Conservation (phyloP, 2,329 filamentous ascomycete species). For the Fusarium piperis region DNA sequence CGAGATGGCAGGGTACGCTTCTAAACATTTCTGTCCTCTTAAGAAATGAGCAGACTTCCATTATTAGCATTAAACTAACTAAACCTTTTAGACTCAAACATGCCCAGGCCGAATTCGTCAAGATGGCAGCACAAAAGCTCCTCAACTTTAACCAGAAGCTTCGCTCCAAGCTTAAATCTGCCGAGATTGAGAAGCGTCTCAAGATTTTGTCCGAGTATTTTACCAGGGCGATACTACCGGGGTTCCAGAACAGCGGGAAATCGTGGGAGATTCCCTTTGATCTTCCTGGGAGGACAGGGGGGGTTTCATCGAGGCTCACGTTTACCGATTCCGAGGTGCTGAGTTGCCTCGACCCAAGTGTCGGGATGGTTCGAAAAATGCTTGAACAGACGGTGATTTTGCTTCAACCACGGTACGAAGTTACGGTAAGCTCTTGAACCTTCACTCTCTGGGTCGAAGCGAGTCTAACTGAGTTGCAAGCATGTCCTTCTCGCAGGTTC, state of each 20-base stretch:
- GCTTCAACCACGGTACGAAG: background rate
- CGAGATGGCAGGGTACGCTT: constrained; percentile 8
- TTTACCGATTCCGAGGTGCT: constrained; percentile 7
- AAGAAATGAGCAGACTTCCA: background rate
- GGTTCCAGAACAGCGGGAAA: background rate
- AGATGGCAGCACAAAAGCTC: background rate
- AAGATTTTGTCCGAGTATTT: background rate
- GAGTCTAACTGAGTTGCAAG: background rate
- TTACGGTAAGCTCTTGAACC: background rate
- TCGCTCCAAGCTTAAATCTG: background rate
- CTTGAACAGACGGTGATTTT: background rate
- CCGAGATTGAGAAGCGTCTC: background rate
- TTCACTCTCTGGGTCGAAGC: background rate
- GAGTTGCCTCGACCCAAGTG: background rate
- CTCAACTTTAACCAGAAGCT: background rate
- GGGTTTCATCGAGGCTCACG: background rate
- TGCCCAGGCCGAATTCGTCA: background rate
- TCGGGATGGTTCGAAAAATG: constrained; percentile 4
- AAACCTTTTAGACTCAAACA: background rate
- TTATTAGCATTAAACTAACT: background rate
- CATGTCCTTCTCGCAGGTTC: constrained; percentile 4
- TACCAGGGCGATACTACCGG: background rate
- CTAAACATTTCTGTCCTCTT: background rate
- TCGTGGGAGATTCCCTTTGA: background rate
- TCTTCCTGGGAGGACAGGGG: background rate